A percentile compares a stretch with the other conserved stretches of the same genome.
Conservation (phyloP, 73 alveolate genomes). For the Tetrahymena thermophila region DNA sequence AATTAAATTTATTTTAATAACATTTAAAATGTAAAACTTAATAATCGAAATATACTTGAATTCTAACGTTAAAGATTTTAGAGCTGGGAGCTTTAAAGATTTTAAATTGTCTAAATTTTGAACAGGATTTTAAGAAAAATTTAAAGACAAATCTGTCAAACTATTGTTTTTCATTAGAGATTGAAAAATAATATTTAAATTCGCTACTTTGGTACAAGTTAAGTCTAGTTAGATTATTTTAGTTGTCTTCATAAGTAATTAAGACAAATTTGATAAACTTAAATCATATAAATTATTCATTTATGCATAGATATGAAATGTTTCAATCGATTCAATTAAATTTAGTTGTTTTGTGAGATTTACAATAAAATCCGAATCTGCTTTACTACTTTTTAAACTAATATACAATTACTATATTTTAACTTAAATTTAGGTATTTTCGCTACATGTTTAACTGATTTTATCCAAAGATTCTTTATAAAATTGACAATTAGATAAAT, state of each 20-base stretch:
- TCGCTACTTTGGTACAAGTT: neutral
- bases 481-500: neutral
- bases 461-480: neutral
- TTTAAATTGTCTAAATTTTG: neutral
- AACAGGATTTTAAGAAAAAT: neutral
- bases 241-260: neutral
- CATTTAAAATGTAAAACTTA: neutral
- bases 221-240: neutral
- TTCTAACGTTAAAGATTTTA: neutral
- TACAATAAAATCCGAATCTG: neutral
- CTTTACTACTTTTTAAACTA: neutral
- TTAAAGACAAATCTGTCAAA: neutral
- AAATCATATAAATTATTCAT: neutral
- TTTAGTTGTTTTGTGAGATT: neutral
- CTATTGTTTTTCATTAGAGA: neutral
- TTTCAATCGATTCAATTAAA: neutral
- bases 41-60: neutral
- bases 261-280: neutral
- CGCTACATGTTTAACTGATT: neutral
- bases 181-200: neutral
- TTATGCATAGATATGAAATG: neutral
- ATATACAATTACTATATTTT: neutral
- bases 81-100: neutral
- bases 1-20: neutral
- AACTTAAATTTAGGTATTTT: neutral